Evolutionary conservation across 129 eudicot species (phyloP).

Genomic region (Artemisia annua): DNA sequence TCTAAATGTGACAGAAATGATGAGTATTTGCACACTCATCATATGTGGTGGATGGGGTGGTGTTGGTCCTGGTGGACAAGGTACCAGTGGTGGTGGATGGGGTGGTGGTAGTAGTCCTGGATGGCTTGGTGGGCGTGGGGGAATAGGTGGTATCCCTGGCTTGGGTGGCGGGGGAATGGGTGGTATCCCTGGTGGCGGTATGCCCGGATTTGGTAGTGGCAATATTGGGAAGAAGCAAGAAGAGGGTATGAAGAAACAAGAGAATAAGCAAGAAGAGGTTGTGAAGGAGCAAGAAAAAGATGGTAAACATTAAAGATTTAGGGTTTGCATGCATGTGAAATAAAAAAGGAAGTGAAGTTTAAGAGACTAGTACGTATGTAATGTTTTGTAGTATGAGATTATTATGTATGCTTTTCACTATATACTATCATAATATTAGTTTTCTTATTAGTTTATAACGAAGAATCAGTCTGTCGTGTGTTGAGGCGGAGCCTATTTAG

Average conservation of each 20-base stretch:
- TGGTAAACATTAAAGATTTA: conserved; percentile 1
- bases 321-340: conserved; percentile 23
- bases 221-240: not conserved
- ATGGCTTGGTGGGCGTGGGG: conserved; percentile 39
- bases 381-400: not conserved
- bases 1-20: too few species aligned
- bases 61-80: too few species aligned
- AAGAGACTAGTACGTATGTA: not conserved
- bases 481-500: too few species aligned
- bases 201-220: not conserved
- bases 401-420: not conserved
- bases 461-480: too few species aligned
- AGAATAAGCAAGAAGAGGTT: not conserved
- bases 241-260: not conserved
- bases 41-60: too few species aligned
- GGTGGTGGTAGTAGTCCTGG: conserved; percentile 11
- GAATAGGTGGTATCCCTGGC: conserved; percentile 8
- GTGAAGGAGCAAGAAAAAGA: not conserved
- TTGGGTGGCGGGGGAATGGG: conserved; percentile 15
- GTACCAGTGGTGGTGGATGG: too few species aligned
- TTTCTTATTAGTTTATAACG: too few species aligned
- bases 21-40: too few species aligned
- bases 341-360: conserved; percentile 11
- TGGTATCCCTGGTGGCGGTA: not conserved
- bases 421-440: too few species aligned